phyloP scores from a whole-genome alignment of 176 grass and related monocot genomes.

The Avena atlantica region DNA sequence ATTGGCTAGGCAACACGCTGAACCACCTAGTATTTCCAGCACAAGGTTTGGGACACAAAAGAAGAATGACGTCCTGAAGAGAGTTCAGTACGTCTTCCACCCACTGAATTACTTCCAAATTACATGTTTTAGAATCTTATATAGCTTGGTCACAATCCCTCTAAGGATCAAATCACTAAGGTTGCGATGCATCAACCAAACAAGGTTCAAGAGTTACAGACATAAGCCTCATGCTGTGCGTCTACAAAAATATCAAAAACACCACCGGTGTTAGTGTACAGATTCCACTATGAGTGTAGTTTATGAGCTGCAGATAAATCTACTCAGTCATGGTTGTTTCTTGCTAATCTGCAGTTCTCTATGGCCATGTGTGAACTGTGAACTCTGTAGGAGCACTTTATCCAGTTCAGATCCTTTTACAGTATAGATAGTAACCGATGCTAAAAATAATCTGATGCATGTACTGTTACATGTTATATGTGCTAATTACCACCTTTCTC shows the following conservation, averaged over 20 bases:
- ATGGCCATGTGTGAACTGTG: neutral
- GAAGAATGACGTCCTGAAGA: constrained; percentile 68
- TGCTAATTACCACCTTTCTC: neutral
- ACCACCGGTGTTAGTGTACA: neutral
- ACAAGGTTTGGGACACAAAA: constrained; percentile 48
- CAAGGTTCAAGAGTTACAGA: neutral
- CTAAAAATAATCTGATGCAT: neutral
- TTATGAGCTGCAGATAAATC: neutral
- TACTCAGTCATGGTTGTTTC: neutral
- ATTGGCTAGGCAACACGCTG: neutral
- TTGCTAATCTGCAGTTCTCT: neutral
- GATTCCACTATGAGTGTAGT: neutral
- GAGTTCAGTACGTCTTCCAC: constrained; percentile 74
- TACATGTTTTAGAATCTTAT: constrained; percentile 47
- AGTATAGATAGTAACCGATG: neutral
- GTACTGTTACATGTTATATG: neutral
- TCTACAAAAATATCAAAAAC: neutral
- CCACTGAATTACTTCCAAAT: constrained; percentile 74
- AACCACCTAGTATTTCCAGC: constrained; percentile 60
- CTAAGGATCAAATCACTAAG: neutral
- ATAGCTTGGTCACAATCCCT: constrained; percentile 65
- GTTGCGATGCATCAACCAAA: neutral
- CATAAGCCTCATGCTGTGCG: neutral
- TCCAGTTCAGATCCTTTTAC: constrained; percentile 13
- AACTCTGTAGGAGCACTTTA: neutral